Evolutionary conservation across 164 flowering plant species (phyloP).

Genomic region (Stephania cephalantha): DNA sequence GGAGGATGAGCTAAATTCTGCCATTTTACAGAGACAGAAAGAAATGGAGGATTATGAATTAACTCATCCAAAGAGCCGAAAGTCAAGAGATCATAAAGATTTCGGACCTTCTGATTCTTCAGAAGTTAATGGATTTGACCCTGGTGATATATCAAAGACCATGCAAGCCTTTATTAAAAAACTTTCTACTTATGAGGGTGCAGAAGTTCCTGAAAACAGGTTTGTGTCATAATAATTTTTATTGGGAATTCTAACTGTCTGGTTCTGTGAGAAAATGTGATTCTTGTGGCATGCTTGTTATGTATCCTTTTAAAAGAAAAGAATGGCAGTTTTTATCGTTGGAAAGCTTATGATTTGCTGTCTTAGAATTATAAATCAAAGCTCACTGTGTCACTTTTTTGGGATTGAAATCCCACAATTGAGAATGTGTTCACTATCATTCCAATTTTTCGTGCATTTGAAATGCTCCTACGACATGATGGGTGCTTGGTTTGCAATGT

Average conservation of each 20-base stretch:
- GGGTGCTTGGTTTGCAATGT: neutral
- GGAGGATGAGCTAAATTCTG: slow-evolving; percentile 78
- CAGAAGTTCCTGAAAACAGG: slow-evolving; percentile 78
- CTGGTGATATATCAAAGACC: slow-evolving; percentile 54
- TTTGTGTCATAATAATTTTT: slow-evolving; percentile 9
- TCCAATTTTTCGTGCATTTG: neutral
- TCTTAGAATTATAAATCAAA: neutral
- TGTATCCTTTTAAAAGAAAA: neutral
- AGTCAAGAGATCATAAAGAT: slow-evolving; percentile 38
- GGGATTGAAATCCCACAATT: neutral
- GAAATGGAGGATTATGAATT: slow-evolving; percentile 74
- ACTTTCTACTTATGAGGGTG: slow-evolving; percentile 79
- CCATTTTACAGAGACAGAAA: slow-evolving; percentile 69
- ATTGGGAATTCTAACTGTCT: neutral
- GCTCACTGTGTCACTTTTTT: neutral
- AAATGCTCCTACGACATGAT: neutral
- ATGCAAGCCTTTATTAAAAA: slow-evolving; percentile 77
- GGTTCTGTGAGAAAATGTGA: neutral
- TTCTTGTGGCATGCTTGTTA: neutral
- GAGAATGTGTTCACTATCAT: neutral
- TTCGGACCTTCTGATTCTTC: slow-evolving; percentile 24
- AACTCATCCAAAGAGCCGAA: slow-evolving; percentile 42
- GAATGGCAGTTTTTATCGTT: neutral
- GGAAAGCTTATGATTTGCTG: neutral
- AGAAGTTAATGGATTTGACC: slow-evolving; percentile 44